These are phyloP conservation scores for Pseudogymnoascus sp. DNA, from an alignment of 2,329 filamentous ascomycete genomes.

Conservation along the genomic window DNA sequence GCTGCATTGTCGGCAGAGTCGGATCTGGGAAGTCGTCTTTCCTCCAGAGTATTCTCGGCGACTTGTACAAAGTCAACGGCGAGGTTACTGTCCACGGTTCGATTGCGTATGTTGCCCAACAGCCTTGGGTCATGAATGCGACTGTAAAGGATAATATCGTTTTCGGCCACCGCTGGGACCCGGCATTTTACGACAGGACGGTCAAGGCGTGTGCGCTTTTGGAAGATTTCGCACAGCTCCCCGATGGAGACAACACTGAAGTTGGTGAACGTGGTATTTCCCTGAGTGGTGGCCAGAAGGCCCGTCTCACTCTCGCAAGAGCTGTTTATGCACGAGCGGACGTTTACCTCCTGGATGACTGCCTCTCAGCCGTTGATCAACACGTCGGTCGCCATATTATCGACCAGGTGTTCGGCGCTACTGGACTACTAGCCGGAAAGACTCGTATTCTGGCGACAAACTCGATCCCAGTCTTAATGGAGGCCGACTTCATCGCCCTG, in stretches of 20 bases:
- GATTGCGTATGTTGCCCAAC: constrained; percentile 86
- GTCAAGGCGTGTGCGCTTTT: constrained; percentile 82
- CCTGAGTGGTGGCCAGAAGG: constrained; percentile 91
- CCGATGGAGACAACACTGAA: constrained; percentile 92
- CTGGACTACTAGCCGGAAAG: constrained; percentile 75
- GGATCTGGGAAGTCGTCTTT: constrained; percentile 92
- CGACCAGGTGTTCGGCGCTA: constrained; percentile 81
- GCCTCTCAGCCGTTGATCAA: constrained; percentile 93
- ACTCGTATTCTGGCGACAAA: constrained; percentile 93
- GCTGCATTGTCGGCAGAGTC: constrained; percentile 89
- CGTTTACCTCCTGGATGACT: constrained; percentile 89
- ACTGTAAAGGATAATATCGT: constrained; percentile 95
- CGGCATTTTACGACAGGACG: constrained; percentile 88
- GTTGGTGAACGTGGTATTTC: constrained; percentile 97
- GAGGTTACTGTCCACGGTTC: constrained; percentile 74
- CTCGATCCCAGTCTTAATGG: constrained; percentile 80
- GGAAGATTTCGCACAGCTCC: constrained; percentile 86
- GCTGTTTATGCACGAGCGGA: constrained; percentile 97
- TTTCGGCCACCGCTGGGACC: constrained; percentile 90
- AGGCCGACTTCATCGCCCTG: constrained; percentile 82
- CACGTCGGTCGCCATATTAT: constrained; percentile 94
- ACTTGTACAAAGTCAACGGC: constrained; percentile 83
- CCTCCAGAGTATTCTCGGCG: constrained; percentile 78
- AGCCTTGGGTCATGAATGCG: constrained; percentile 95
- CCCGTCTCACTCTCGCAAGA: constrained; percentile 80